Percentiles rank a stretch among this genome's conserved stretches.
Evolutionary conservation across 257 asterid genomes (phyloP).

Genomic region (Ehretia macrophylla): DNA sequence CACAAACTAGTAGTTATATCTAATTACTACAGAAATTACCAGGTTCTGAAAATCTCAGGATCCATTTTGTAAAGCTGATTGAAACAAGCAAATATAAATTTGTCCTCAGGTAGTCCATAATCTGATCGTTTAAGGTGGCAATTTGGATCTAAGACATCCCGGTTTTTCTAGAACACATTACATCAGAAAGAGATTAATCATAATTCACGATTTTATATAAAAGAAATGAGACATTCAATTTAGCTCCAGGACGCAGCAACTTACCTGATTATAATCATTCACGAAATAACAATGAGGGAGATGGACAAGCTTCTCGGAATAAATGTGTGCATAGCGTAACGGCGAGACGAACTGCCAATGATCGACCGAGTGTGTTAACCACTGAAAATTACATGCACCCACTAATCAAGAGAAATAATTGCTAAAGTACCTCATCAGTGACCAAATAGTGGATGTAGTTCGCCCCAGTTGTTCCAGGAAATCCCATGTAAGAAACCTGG

Average conservation of each 20-base stretch:
- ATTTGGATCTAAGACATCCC: constrained; percentile 77
- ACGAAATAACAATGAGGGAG: constrained; percentile 98
- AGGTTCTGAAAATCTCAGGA: constrained; percentile 79
- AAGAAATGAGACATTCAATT: not conserved
- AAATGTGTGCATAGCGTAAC: constrained; percentile 63
- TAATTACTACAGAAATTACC: constrained; percentile 37
- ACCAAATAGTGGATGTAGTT: constrained; percentile 86
- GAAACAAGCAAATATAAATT: constrained; percentile 94
- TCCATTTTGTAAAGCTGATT: constrained; percentile 99
- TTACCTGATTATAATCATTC: constrained; percentile 96
- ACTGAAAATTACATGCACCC: constrained; percentile 1
- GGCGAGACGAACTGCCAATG: constrained; percentile 91
- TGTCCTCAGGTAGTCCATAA: constrained; percentile 93
- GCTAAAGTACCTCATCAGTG: constrained; percentile 71
- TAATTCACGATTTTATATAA: not conserved
- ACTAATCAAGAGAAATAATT: constrained; percentile 4
- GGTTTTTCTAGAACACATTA: constrained; percentile 58
- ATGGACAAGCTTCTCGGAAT: constrained; percentile 92
- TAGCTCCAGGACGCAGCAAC: not conserved
- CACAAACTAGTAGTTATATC: not conserved
- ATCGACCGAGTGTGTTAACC: not conserved
- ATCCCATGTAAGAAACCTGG: constrained; percentile 99
- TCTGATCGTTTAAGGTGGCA: constrained; percentile 84
- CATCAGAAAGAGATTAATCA: constrained; percentile 5
- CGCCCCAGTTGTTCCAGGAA: constrained; percentile 99